Base-by-base conservation (phyloP, 2,329 filamentous ascomycete species). In the Didymella pomorum region DNA sequence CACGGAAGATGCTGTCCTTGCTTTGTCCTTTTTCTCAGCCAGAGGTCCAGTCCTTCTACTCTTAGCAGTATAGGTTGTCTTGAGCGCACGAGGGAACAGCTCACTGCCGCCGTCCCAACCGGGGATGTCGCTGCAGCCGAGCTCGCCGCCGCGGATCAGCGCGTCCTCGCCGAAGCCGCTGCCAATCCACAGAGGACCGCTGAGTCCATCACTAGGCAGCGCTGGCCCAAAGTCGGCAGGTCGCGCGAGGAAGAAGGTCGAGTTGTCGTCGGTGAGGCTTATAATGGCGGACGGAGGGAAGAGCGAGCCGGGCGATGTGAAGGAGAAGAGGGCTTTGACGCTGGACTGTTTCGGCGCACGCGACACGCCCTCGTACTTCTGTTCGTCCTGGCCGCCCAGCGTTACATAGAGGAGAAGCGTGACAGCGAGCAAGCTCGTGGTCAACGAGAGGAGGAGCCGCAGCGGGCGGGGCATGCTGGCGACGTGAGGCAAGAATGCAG, bases 211-310 rank as follows among this genome's bases (percentile, higher is more conserved):
- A 12, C 82, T 77, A 0, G 91, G 91, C 37, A 99, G 80, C 37
- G 86, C 80, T 4, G 95, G 92, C 0, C 95, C 95, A 79, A 98
- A 99, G 37, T 92, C 93, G 52, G 95, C 95, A 59, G 95, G 95
- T 47, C 95, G 86, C 42, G 95, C 93, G 54, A 96, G 84, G 79
- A 99, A 99, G 68, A 96, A 96, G 12, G 95, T 99, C 67, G 92
- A 97, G 78, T 99, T 99, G 79, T 99, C 95, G 78, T 98, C 93
- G 71, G 93, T 97, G 61, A 99, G 85, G 76, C 92, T 97, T 75
- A 99, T 97, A 70, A 96, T 91, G 46, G 95, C 95, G 64, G 95
- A 97, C 3, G 93, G 93, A 4, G 94, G 93, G 75, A 99, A 99
- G 21, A 99, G 87, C 20, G 92, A 93, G 64, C 93, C 91, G 0